These are phyloP conservation scores for Leccinum obscurum DNA, from an alignment of 768 basidiomycete species.

Conservation along the genomic window DNA sequence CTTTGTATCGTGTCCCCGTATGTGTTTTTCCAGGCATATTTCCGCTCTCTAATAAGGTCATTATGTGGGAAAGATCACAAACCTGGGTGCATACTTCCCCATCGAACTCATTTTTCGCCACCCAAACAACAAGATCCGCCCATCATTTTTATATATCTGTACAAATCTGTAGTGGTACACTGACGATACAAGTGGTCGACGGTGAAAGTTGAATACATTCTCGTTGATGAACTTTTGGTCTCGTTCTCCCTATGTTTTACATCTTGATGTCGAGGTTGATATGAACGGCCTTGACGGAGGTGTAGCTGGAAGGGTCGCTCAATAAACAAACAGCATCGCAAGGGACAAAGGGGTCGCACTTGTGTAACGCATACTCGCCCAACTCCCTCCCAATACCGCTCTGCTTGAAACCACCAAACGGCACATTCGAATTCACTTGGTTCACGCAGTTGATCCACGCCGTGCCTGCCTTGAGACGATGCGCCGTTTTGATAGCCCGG, in stretches of 20 bases:
- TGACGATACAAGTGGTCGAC: background rate
- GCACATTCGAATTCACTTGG: conserved; percentile 41
- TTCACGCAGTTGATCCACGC: conserved; percentile 56
- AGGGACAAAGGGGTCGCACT: conserved; percentile 35
- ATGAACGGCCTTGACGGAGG: conserved; percentile 33
- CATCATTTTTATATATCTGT: background rate
- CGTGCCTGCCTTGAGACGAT: conserved; percentile 79
- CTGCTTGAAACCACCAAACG: conserved; percentile 88
- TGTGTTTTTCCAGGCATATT: background rate
- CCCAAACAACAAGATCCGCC: background rate
- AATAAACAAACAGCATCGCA: background rate
- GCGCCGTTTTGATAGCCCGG: conserved; percentile 69
- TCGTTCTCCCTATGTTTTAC: conserved; percentile 4
- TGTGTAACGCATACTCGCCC: conserved; percentile 69
- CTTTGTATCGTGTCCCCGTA: too few species aligned
- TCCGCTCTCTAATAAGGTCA: background rate
- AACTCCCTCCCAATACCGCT: conserved; percentile 80
- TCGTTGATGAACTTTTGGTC: background rate
- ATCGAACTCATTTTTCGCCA: background rate
- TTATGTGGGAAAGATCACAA: background rate
- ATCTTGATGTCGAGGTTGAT: conserved; percentile 45
- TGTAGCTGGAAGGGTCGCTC: conserved; percentile 15
- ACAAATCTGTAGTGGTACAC: background rate
- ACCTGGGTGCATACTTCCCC: background rate
- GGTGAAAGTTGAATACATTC: background rate